Evolutionary conservation across 306 rosid species (phyloP).

Genomic region (Inga oerstediana): DNA sequence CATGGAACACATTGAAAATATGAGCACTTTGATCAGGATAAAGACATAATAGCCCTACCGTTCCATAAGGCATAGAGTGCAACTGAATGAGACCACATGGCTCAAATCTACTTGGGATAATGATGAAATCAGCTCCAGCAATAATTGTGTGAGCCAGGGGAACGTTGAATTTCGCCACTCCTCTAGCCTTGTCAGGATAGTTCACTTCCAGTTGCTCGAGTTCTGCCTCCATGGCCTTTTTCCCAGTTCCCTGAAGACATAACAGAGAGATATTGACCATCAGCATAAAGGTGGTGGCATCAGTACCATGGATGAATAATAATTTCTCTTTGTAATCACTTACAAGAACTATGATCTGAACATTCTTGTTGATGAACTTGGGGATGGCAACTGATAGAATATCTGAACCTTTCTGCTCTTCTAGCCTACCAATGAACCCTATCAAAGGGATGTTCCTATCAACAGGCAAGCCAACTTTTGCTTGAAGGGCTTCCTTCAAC

Average conservation of each 20-base stretch:
- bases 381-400: constrained; percentile 82
- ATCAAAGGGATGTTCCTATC: constrained; percentile 75
- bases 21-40: constrained; percentile 1
- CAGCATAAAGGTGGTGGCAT: constrained; percentile 6
- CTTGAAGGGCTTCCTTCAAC: constrained; percentile 92
- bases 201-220: constrained; percentile 53
- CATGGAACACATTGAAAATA: constrained; percentile 2
- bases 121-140: constrained; percentile 73
- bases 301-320: background rate
- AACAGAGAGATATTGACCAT: constrained; percentile 11
- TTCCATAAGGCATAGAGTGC: constrained; percentile 86
- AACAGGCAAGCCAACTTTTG: constrained; percentile 89
- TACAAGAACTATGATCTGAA: constrained; percentile 85
- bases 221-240: constrained; percentile 70
- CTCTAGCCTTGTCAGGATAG: constrained; percentile 65
- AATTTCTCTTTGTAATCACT: constrained; percentile 25
- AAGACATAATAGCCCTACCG: constrained; percentile 42
- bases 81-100: constrained; percentile 89
- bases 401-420: constrained; percentile 99
- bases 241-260: constrained; percentile 73
- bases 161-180: constrained; percentile 62
- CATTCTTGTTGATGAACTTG: constrained; percentile 53
- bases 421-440: constrained; percentile 92
- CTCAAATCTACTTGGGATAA: constrained; percentile 83
- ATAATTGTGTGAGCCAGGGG: constrained; percentile 80